These are phyloP conservation scores for Exophiala sp. DNA, from an alignment of 2,329 filamentous ascomycete species.

Conservation along the genomic window DNA sequence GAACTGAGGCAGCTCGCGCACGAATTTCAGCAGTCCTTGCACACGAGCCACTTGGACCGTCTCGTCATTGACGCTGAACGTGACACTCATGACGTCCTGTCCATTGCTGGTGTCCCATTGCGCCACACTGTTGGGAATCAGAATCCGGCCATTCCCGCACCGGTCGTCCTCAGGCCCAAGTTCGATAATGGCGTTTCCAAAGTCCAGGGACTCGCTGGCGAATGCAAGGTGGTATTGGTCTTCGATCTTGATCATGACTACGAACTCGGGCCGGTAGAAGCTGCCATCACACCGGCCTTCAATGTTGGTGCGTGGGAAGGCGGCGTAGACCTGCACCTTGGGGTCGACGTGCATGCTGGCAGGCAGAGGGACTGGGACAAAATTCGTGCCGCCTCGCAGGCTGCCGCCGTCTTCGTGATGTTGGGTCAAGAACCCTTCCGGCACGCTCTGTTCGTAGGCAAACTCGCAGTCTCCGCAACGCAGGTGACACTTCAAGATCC, in stretches of 20 bases:
- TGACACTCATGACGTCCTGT: conserved; percentile 28
- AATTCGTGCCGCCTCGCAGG: conserved; percentile 28
- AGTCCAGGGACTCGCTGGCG: conserved; percentile 26
- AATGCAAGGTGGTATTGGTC: conserved; percentile 27
- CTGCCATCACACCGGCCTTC: conserved; percentile 16
- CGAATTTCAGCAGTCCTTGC: conserved; percentile 16
- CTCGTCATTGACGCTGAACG: conserved; percentile 27
- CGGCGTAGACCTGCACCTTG: conserved; percentile 19
- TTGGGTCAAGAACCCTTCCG: conserved; percentile 14
- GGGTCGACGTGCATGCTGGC: conserved; percentile 17
- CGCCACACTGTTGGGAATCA: conserved; percentile 29
- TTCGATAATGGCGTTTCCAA: conserved; percentile 23
- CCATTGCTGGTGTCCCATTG: conserved; percentile 25
- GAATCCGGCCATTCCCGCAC: conserved; percentile 25
- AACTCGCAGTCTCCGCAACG: conserved; percentile 22
- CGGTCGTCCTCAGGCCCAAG: conserved; percentile 21
- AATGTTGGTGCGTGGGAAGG: conserved; percentile 27
- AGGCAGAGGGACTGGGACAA: conserved; percentile 23
- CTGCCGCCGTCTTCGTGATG: conserved; percentile 21
- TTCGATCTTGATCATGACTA: conserved; percentile 24
- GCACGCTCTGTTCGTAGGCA: conserved; percentile 21
- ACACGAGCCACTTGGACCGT: conserved; percentile 25
- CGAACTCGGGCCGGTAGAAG: conserved; percentile 27
- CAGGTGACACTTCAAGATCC: conserved; percentile 22
- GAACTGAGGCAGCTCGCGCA: conserved; percentile 22